Evolutionary conservation across 345 rosid species (phyloP), one percentile per base, ranked within the genome.

Genomic region (Euphorbia pulcherrima): DNA sequence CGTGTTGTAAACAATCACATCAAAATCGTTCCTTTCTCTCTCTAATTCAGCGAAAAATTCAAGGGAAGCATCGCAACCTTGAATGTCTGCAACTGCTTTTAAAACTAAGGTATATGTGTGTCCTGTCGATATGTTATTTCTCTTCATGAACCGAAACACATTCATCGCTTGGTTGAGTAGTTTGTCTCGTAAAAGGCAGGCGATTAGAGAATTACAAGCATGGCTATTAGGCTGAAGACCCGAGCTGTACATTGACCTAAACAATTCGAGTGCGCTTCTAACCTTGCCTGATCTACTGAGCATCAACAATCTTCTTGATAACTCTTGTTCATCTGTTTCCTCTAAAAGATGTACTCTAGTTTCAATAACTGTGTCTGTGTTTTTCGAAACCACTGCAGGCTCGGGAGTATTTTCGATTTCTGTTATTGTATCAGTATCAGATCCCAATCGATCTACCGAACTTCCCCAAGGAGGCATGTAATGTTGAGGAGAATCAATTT

Each of bases 281-380:
- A 83, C 77, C 84, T 86, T 87, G 78, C 88, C 80, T 50, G 84
- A 84, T 80, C 96, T 84, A 62, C 96, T 81, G 39, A 90, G 98
- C 74, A 71, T 73, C 77, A 90, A 62, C 68, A 90, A 71, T 73
- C 95, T 85, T 72, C 82, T 78, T 0, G 92, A 92, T 62, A 92
- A 74, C 53, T 76, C 81, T 53, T 81, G 82, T 70, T 79, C 88
- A 55, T 84, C 82, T 62, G 75, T 80, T 80, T 87, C 97, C 80
- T 92, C 93, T 48, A 92, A 76, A 75, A 80, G 81, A 60, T 83
- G 82, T 21, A 80, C 74, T 72, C 73, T 71, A 68, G 53, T 75
- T 63, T 73, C 75, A 60, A 29, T 4, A 62, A 11, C 56, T 35
- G 20, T 9, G 27, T 27, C 68, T 35, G 4, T 61, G 24, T 65